Evolutionary conservation across 177 flowering plant genomes (phyloP).

Genomic region (Vitis hybrid): DNA sequence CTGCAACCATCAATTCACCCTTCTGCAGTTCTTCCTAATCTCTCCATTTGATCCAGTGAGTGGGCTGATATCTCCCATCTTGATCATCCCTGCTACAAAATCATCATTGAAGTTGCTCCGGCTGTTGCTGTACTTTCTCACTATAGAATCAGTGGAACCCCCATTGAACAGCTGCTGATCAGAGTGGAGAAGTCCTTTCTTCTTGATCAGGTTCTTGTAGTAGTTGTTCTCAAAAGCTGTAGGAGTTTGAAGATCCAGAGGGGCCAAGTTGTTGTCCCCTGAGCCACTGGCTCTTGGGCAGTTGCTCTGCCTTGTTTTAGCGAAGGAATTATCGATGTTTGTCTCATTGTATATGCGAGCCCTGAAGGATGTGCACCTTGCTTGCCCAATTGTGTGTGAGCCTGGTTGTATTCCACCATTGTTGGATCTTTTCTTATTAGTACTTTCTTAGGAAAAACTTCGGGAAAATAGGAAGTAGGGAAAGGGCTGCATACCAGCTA

Average conservation of each 20-base stretch:
- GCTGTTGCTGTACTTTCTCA: slow-evolving; percentile 38
- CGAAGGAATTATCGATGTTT: slow-evolving; percentile 53
- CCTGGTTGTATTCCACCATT: slow-evolving; percentile 28
- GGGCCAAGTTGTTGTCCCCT: slow-evolving; percentile 73
- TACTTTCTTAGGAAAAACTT: neutral
- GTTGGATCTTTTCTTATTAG: neutral
- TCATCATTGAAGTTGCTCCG: slow-evolving; percentile 39
- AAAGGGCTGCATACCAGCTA: slow-evolving; percentile 37
- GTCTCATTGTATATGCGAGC: slow-evolving; percentile 64
- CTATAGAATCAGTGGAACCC: slow-evolving; percentile 65
- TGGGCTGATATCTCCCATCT: slow-evolving; percentile 76
- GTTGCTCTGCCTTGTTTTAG: slow-evolving; percentile 33
- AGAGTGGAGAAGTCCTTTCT: slow-evolving; percentile 64
- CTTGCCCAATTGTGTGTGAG: slow-evolving; percentile 72
- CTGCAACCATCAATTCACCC: slow-evolving; percentile 30
- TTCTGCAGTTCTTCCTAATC: slow-evolving; percentile 68
- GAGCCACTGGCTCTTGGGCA: slow-evolving; percentile 55
- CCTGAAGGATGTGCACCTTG: slow-evolving; percentile 71
- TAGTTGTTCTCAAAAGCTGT: slow-evolving; percentile 58
- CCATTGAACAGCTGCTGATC: slow-evolving; percentile 72
- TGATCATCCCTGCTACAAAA: slow-evolving; percentile 69
- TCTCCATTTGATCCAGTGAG: slow-evolving; percentile 84
- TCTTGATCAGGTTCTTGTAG: slow-evolving; percentile 51
- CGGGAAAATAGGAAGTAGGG: neutral
- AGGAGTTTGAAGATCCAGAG: slow-evolving; percentile 60